Base-by-base conservation (phyloP, 139 green algal species). In the Spirogloea muscicola region DNA sequence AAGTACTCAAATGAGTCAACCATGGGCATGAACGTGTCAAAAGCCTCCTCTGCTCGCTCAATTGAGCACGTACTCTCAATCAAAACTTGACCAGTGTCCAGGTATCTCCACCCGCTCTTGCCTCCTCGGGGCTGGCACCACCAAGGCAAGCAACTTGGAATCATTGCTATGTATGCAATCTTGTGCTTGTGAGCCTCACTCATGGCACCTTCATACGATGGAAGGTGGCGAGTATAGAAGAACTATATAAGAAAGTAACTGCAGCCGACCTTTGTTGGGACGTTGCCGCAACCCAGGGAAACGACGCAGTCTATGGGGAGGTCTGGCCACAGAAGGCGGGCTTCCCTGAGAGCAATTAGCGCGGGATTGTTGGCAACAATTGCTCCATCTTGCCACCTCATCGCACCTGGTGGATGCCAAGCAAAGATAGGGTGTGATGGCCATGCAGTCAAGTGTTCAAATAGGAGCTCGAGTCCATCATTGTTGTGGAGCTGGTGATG, bases 351-450 rank as follows among this genome's bases (percentile, higher is more conserved):
- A 5, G 90, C 93, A 0, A 97, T 60, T 39, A 92, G 58, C 13
- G 88, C 62, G 0, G 94, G 94, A 81, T 98, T 98, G 86, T 98
- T 98, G 51, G 90, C 92, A 2, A 84, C 89, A 21, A 83, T 60
- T 6, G 93, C 94, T 10, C 94, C 94, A 64, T 98, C 94, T 66
- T 96, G 91, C 74, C 94, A 98, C 46, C 89, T 87, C 36, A 91
- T 83, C 13, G 88, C 33, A 0, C 52, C 74, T 68, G 71, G n/a
- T n/a, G n/a, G n/a, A n/a, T 18, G 27, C 13, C 13, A 65, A 65
- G 31, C 46, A 55, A 55, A n/a, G n/a, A n/a, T n/a, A n/a, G n/a
- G n/a, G n/a, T n/a, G n/a, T n/a, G n/a, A n/a, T n/a, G n/a, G n/a
- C n/a, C n/a, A n/a, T n/a, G n/a, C n/a, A n/a, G n/a, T n/a, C n/a